These are phyloP conservation scores for Fagopyrum esculentum DNA, from an alignment of 148 eudicot genomes.

Conservation along the genomic window DNA sequence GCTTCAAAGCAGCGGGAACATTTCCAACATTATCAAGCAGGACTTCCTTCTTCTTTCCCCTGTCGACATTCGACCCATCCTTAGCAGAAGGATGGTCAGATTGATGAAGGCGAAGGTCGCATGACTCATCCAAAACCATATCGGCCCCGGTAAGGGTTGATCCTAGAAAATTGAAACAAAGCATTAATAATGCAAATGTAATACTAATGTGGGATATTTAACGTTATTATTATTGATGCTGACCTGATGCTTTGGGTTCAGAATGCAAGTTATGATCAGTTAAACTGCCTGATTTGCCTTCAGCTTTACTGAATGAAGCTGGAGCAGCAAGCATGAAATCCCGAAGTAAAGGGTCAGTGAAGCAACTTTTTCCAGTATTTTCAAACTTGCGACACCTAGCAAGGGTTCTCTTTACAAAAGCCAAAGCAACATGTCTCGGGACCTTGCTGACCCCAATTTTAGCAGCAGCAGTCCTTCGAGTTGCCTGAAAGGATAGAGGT, in stretches of 20 bases:
- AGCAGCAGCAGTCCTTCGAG: slow-evolving; percentile 66
- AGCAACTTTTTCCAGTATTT: slow-evolving; percentile 68
- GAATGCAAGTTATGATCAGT: slow-evolving; percentile 20
- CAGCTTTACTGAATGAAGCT: slow-evolving; percentile 23
- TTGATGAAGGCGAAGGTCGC: slow-evolving; percentile 34
- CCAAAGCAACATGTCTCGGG: slow-evolving; percentile 72
- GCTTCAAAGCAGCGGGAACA: slow-evolving; percentile 35
- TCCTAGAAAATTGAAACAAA: slow-evolving; percentile 24
- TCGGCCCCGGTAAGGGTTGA: slow-evolving; percentile 22
- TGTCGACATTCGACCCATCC: slow-evolving; percentile 34
- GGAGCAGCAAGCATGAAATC: slow-evolving; percentile 54
- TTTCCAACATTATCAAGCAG: slow-evolving; percentile 61
- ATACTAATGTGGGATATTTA: background rate
- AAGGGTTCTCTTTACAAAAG: slow-evolving; percentile 71
- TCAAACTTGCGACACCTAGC: slow-evolving; percentile 61
- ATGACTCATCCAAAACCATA: slow-evolving; percentile 29
- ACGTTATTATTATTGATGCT: slow-evolving; percentile 13
- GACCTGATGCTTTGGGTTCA: slow-evolving; percentile 31
- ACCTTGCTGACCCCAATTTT: slow-evolving; percentile 59
- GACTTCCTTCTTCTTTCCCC: slow-evolving; percentile 85
- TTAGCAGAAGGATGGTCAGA: slow-evolving; percentile 64
- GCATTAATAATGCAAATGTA: background rate
- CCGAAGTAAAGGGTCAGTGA: slow-evolving; percentile 60
- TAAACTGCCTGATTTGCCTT: background rate
- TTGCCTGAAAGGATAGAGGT: slow-evolving; percentile 40